Conservation (phyloP, 441 rosid genomes). For the Pelargonium fulgidum region DNA sequence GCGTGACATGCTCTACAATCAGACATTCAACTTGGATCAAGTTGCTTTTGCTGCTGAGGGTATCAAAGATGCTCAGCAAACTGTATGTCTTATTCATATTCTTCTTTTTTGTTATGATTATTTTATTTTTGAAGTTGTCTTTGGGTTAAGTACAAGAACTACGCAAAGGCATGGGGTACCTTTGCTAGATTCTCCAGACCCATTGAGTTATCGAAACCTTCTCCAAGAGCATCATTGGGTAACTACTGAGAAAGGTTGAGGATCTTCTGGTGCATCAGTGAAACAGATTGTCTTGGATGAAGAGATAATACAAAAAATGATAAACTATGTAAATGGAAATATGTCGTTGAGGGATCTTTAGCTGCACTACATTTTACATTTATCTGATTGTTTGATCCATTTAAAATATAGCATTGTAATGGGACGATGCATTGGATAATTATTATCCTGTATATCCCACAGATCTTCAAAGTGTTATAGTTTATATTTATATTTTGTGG, state of each 20-base stretch:
- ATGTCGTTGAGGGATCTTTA: too few relatives aligned
- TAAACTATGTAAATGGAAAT: too few relatives aligned
- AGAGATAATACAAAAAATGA: too few relatives aligned
- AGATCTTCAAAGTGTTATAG: neutral
- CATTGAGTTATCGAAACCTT: too few relatives aligned
- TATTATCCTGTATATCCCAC: neutral
- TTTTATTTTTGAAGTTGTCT: neutral
- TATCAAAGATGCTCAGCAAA: constrained; percentile 94
- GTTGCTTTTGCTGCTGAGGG: constrained; percentile 94
- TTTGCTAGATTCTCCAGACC: too few relatives aligned
- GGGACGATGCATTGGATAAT: neutral
- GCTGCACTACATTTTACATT: too few relatives aligned
- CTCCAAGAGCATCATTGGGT: too few relatives aligned
- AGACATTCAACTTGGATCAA: constrained; percentile 95
- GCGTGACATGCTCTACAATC: constrained; percentile 92
- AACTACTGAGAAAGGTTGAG: too few relatives aligned
- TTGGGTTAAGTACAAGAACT: neutral
- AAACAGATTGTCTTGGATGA: too few relatives aligned
- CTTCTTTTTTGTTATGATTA: neutral
- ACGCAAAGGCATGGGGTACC: too few relatives aligned
- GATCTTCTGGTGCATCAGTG: too few relatives aligned
- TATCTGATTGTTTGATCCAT: neutral
- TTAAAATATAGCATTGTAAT: neutral
- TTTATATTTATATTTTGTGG: neutral
- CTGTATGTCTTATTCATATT: constrained; percentile 42